phyloP scores from a whole-genome alignment of 2,329 filamentous ascomycete species.

The Dothideomycetes sp. region DNA sequence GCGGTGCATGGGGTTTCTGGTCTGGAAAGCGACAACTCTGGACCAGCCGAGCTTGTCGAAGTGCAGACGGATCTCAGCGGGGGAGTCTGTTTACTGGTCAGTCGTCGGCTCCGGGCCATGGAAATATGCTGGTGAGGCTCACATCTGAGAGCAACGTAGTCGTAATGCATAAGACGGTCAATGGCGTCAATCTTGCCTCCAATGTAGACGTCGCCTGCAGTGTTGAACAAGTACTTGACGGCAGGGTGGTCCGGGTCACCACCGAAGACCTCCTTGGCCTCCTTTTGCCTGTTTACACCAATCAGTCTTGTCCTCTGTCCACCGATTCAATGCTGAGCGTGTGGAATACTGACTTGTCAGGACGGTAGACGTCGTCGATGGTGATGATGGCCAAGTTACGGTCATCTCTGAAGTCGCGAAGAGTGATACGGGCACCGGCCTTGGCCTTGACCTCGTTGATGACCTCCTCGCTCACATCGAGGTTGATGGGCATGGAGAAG shows the following conservation, averaged over 20 bases:
- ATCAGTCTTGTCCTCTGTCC: too few relatives aligned
- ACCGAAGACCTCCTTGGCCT: conserved; percentile 91
- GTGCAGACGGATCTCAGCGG: conserved; percentile 86
- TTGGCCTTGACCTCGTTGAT: conserved; percentile 70
- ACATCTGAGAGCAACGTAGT: conserved; percentile 95
- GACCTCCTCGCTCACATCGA: conserved; percentile 68
- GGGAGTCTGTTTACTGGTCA: conserved; percentile 55
- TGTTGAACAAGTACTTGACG: conserved; percentile 77
- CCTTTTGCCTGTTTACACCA: too few relatives aligned
- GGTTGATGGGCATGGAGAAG: conserved; percentile 94
- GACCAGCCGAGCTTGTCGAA: conserved; percentile 99
- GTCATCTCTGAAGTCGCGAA: conserved; percentile 94
- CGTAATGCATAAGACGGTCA: conserved; percentile 94
- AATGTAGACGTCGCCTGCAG: conserved; percentile 79
- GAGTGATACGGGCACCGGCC: conserved; percentile 70
- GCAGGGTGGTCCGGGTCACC: conserved; percentile 85
- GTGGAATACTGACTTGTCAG: conserved; percentile 94
- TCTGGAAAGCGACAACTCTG: conserved; percentile 97
- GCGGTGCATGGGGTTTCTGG: conserved; percentile 96
- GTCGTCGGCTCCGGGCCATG: background rate
- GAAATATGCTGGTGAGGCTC: conserved; percentile 27
- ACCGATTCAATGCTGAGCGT: too few relatives aligned
- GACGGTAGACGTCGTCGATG: conserved; percentile 88
- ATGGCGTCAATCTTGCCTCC: conserved; percentile 94
- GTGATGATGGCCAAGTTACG: conserved; percentile 92